phyloP scores from a whole-genome alignment of 2,329 filamentous ascomycete genomes.

The Sporothrix inflata region DNA sequence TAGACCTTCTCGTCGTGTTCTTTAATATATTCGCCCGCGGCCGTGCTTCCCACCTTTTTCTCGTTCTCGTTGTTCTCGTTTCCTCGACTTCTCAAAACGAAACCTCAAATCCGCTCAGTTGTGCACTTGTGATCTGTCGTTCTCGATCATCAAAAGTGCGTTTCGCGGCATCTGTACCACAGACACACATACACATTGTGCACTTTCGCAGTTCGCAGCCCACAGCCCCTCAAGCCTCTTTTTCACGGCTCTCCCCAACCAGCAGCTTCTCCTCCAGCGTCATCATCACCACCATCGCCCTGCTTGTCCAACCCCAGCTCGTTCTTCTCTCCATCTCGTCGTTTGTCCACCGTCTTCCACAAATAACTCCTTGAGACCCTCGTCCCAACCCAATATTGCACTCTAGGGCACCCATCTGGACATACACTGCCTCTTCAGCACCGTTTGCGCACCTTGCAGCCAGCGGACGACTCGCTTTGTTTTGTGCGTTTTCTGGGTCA shows the following conservation, averaged over 20 bases:
- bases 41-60: constrained; percentile 18
- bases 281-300: not conserved
- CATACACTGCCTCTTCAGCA: constrained; percentile 12
- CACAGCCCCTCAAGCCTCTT: not conserved
- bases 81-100: constrained; percentile 1
- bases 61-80: not conserved
- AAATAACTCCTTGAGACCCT: not conserved
- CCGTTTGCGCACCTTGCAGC: constrained; percentile 8
- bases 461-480: constrained; percentile 11
- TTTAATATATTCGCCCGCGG: constrained; percentile 19
- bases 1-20: constrained; percentile 22
- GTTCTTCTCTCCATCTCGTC: not conserved
- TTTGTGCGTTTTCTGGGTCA: not conserved
- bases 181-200: not conserved
- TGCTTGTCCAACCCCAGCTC: constrained; percentile 12
- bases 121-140: constrained; percentile 13
- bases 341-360: constrained; percentile 2
- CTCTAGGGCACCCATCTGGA: not conserved
- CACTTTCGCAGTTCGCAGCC: not conserved
- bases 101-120: not conserved
- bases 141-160: constrained; percentile 10
- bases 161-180: not conserved
- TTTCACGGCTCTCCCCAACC: not conserved
- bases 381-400: constrained; percentile 16
- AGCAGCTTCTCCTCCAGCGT: not conserved